phyloP scores from a whole-genome alignment of 768 basidiomycete genomes.

The Bullera alba region DNA sequence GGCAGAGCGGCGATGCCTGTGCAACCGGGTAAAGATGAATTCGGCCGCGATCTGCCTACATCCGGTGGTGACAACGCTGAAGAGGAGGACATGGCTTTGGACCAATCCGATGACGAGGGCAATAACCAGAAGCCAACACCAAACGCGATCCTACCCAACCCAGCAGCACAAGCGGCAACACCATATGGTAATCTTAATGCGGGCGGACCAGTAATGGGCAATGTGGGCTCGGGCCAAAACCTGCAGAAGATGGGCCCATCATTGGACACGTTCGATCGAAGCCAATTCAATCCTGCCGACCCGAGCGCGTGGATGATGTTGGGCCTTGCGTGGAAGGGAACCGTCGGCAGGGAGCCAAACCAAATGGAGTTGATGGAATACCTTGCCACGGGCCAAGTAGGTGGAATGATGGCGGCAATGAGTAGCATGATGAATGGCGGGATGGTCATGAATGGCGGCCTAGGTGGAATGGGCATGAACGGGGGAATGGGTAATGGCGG shows the following conservation, averaged over 20 bases:
- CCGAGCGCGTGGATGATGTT: slow-evolving; percentile 22
- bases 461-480: not conserved
- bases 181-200: not conserved
- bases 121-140: not conserved
- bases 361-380: slow-evolving; percentile 37
- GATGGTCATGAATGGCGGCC: not conserved
- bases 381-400: slow-evolving; percentile 12
- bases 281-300: slow-evolving; percentile 24
- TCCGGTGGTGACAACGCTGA: slow-evolving; percentile 1
- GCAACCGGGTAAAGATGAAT: slow-evolving; percentile 17
- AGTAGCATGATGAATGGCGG: not conserved
- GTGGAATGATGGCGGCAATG: not conserved
- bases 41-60: slow-evolving; percentile 15
- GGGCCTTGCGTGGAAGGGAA: slow-evolving; percentile 24
- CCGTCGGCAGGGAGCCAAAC: slow-evolving; percentile 26
- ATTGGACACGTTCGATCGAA: slow-evolving; percentile 25
- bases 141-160: not conserved
- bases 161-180: not conserved
- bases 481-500: not conserved
- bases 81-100: slow-evolving; percentile 30
- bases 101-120: slow-evolving; percentile 19
- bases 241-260: not conserved
- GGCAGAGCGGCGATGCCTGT: slow-evolving; percentile 2
- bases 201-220: not conserved
- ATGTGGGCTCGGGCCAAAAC: not conserved